Base-by-base conservation (phyloP, 441 rosid genomes). In the Theobroma grandiflorum region DNA sequence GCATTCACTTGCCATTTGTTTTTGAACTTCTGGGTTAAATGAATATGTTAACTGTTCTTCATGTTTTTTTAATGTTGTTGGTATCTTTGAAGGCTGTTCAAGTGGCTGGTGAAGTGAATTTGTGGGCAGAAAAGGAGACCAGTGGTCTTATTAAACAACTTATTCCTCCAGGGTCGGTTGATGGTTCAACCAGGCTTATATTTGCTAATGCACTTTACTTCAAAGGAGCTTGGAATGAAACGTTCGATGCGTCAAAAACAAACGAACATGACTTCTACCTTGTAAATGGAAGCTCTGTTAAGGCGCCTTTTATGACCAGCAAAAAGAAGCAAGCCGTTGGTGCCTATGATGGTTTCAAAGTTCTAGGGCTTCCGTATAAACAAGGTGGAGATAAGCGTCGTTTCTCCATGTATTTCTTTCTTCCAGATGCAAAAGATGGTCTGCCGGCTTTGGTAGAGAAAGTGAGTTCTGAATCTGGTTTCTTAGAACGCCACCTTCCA, bases 171-270 rank as follows among this genome's bases (percentile, higher is more conserved):
- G 92, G 91, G 10, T 90, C 97, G 7, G 92, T 90, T 62, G 91
- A 94, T 33, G 58, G 59, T 71, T 77, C 79, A 52, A 90, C 96
- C n/a, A 89, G 83, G 79, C 91, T 95, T 68, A 87, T 95, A 22
- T 84, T 94, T 62, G 91, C 94, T 3, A 94, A 94, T 87, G 99
- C 96, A 49, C 85, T 95, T n/a, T 94, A 95, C 80, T 95, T 95
- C 82, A 92, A 94, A 75, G 98, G 97, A 11, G 88, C 93, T 79
- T 95, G 99, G 98, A 83, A 47, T 66, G 92, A 92, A 71, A 89
- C 88, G 75, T 94, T 94, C 52, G 93, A 92, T 77, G 82, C 86
- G 2, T 89, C 93, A 0, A 47, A 84, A 65, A 90, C 96, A 0
- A 86, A 88, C 76, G 95, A 90, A 26, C 55, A 78, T 42, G 92